These are phyloP conservation scores for Durusdinium trenchii DNA, from an alignment of 73 alveolate genomes.

Conservation along the genomic window DNA sequence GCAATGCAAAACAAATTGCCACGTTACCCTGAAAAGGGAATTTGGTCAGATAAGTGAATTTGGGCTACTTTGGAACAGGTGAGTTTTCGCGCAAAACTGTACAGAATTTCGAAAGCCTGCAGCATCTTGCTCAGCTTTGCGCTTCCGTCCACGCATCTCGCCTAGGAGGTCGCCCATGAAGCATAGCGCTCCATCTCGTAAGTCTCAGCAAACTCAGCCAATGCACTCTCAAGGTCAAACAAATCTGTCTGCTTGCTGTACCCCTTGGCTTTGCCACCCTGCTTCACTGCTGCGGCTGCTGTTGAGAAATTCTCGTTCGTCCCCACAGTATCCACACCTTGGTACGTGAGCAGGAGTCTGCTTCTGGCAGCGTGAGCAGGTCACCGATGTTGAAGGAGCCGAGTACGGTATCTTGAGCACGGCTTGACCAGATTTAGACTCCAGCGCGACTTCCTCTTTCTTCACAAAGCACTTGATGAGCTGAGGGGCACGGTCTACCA, in stretches of 20 bases:
- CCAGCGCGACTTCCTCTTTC: not conserved
- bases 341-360: not conserved
- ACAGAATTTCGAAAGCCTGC: not conserved
- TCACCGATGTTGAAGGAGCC: not conserved
- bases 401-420: not conserved
- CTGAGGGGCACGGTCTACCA: slow-evolving; percentile 12
- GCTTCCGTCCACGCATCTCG: not conserved
- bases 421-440: not conserved
- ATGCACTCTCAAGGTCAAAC: not conserved
- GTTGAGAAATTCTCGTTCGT: not conserved
- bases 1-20: not conserved
- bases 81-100: not conserved
- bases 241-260: slow-evolving; percentile 7
- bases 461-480: not conserved
- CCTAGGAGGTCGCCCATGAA: slow-evolving; percentile 3
- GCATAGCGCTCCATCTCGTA: not conserved
- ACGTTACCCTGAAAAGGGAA: not conserved
- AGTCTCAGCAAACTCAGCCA: not conserved
- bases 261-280: slow-evolving; percentile 13
- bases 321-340: slow-evolving; percentile 3
- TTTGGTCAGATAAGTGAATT: no score
- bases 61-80: not conserved
- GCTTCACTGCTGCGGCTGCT: not conserved
- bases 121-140: not conserved
- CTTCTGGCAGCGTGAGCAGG: not conserved